phyloP scores from a whole-genome alignment of 1,139 yeast species.

The Blastobotrys indianensis region DNA sequence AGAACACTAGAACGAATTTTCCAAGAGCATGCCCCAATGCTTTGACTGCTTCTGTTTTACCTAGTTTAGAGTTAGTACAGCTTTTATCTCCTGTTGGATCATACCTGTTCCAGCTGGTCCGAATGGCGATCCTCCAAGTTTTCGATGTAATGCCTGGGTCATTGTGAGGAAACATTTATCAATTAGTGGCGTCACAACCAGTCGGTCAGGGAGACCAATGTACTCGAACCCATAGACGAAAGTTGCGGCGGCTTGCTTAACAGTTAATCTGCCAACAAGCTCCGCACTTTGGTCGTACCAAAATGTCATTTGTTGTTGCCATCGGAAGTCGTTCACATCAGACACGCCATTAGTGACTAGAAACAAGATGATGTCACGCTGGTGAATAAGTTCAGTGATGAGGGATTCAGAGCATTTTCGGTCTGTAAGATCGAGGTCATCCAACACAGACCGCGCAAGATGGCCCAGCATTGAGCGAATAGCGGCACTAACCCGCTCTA shows the following conservation, averaged over 20 bases:
- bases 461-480: constrained; percentile 22
- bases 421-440: constrained; percentile 32
- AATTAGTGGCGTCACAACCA: constrained; percentile 74
- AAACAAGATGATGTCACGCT: constrained; percentile 39
- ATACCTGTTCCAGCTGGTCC: constrained; percentile 98
- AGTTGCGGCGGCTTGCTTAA: constrained; percentile 49
- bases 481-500: constrained; percentile 8
- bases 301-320: constrained; percentile 55
- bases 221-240: constrained; percentile 77
- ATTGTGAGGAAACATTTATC: constrained; percentile 60
- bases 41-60: constrained; percentile 82
- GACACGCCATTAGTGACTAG: constrained; percentile 25
- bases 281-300: constrained; percentile 36
- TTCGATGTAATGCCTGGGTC: constrained; percentile 68
- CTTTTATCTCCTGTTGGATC: not conserved
- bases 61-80: constrained; percentile 10
- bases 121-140: constrained; percentile 83
- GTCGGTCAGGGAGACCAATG: constrained; percentile 64
- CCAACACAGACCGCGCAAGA: constrained; percentile 33
- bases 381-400: constrained; percentile 64
- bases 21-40: constrained; percentile 80
- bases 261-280: constrained; percentile 34
- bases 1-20: constrained; percentile 73
- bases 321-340: constrained; percentile 31
- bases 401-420: constrained; percentile 52